phyloP scores from a whole-genome alignment of 352 stramenopile species.

The Globisporangium nodosum region DNA sequence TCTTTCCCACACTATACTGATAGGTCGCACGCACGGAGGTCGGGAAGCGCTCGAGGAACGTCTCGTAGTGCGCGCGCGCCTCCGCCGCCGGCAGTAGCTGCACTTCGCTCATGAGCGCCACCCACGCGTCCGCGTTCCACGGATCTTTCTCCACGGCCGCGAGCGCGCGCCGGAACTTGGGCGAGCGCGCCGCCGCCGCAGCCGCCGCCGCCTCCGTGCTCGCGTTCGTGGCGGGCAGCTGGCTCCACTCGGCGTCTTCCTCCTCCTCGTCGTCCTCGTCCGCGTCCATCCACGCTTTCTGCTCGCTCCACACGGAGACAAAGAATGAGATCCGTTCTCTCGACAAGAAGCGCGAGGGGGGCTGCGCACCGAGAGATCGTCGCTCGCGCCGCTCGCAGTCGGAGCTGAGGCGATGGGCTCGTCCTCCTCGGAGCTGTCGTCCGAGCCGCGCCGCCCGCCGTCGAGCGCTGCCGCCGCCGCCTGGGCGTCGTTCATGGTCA shows the following conservation, averaged over 20 bases:
- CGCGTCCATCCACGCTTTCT: constrained; percentile 74
- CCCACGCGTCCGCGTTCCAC: constrained; percentile 78
- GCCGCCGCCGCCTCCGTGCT: not conserved
- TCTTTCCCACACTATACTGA: not conserved
- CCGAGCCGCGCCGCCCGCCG: constrained; percentile 20
- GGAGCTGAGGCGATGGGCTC: constrained; percentile 48
- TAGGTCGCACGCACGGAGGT: constrained; percentile 34
- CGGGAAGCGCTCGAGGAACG: constrained; percentile 62
- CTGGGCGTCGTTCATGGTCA: not conserved
- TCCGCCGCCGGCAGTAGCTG: constrained; percentile 60
- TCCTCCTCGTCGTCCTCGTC: constrained; percentile 79
- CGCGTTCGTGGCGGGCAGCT: constrained; percentile 21
- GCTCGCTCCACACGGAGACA: not conserved
- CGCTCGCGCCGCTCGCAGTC: constrained; percentile 5
- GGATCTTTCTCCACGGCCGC: constrained; percentile 42
- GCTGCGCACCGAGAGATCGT: not conserved
- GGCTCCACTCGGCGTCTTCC: constrained; percentile 69
- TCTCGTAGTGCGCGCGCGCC: constrained; percentile 71
- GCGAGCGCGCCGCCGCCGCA: not conserved
- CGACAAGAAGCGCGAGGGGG: not conserved
- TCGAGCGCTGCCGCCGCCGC: not conserved
- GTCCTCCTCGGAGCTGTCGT: constrained; percentile 84
- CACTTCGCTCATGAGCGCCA: constrained; percentile 73
- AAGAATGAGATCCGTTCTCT: not conserved
- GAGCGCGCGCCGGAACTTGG: constrained; percentile 62